Evolutionary conservation across 2,329 filamentous ascomycete genomes (phyloP).

Genomic region (Colletotrichum liaoningense): DNA sequence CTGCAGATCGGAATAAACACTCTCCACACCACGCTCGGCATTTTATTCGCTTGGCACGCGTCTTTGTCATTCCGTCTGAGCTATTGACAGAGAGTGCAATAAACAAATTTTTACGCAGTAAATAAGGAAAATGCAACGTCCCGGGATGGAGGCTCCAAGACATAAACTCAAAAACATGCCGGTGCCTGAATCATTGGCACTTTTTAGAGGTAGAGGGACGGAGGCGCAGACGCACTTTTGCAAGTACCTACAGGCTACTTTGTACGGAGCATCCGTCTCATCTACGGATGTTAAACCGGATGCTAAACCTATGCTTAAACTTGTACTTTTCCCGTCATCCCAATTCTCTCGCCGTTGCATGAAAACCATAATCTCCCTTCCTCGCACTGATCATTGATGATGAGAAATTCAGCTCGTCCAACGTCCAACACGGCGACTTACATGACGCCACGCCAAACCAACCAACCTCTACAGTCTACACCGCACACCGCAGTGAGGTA

Average conservation of each 20-base stretch:
- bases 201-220: not conserved
- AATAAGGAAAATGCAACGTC: slow-evolving; percentile 8
- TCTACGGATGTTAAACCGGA: not conserved
- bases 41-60: slow-evolving; percentile 11
- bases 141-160: not conserved
- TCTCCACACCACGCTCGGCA: slow-evolving; percentile 15
- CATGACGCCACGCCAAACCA: slow-evolving; percentile 11
- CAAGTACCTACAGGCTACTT: not conserved
- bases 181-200: not conserved
- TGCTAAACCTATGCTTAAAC: slow-evolving; percentile 8
- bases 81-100: not conserved
- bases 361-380: not conserved
- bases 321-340: not conserved
- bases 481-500: too few species aligned
- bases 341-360: not conserved
- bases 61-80: not conserved
- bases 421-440: not conserved
- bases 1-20: slow-evolving; percentile 31
- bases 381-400: not conserved
- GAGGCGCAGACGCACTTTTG: not conserved
- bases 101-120: not conserved
- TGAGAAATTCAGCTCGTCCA: not conserved
- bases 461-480: not conserved
- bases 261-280: slow-evolving; percentile 10
- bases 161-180: slow-evolving; percentile 2